phyloP scores from a whole-genome alignment of 2,329 filamentous ascomycete species.

The Penicillium thymicola region DNA sequence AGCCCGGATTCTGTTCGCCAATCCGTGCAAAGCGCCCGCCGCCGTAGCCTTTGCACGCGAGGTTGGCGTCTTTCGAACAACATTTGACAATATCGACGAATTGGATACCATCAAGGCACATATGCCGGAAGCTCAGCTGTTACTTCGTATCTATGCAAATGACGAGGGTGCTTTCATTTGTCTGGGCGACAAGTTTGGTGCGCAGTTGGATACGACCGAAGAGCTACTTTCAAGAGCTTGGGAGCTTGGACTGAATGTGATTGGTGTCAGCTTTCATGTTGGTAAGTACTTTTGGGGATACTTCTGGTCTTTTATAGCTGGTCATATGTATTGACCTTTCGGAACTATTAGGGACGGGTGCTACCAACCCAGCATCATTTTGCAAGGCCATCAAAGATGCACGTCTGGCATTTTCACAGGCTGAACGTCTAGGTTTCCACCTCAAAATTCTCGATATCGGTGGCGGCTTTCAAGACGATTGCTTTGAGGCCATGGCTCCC shows the following conservation, averaged over 20 bases:
- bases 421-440: slow-evolving; percentile 12
- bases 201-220: slow-evolving; percentile 16
- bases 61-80: slow-evolving; percentile 19
- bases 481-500: slow-evolving; percentile 21
- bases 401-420: slow-evolving; percentile 15
- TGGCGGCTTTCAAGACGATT: slow-evolving; percentile 25
- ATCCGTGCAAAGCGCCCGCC: slow-evolving; percentile 26
- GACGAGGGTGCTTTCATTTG: slow-evolving; percentile 16
- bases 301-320: neutral
- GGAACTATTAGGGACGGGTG: slow-evolving; percentile 12
- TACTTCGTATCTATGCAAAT: slow-evolving; percentile 24
- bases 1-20: slow-evolving; percentile 26
- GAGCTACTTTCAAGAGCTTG: slow-evolving; percentile 19
- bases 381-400: slow-evolving; percentile 19
- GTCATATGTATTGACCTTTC: neutral
- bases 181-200: slow-evolving; percentile 22
- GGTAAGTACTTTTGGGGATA: slow-evolving; percentile 12
- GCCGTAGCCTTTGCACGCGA: slow-evolving; percentile 18
- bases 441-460: slow-evolving; percentile 27
- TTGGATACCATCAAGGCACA: slow-evolving; percentile 22
- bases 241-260: slow-evolving; percentile 22
- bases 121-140: slow-evolving; percentile 18
- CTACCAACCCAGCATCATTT: slow-evolving; percentile 18
- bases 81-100: slow-evolving; percentile 31
- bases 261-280: slow-evolving; percentile 32